phyloP scores from a whole-genome alignment of 2,329 filamentous ascomycete species.

The Aspergillus fijiensis region DNA sequence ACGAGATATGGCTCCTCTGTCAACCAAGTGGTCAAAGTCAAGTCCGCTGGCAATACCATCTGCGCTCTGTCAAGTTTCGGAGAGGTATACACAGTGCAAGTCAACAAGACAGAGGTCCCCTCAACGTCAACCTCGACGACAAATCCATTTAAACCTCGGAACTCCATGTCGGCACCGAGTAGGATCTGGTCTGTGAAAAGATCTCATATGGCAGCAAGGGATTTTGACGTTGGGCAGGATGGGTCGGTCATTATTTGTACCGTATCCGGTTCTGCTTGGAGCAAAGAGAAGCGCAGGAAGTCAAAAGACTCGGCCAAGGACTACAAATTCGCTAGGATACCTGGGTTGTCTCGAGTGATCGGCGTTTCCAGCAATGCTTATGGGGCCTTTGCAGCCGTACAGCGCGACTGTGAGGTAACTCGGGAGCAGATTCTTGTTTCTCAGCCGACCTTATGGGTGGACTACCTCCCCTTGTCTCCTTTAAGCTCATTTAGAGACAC shows the following conservation, averaged over 20 bases:
- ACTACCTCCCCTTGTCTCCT: conserved; percentile 68
- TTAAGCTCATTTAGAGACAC: conserved; percentile 60
- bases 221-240: conserved; percentile 86
- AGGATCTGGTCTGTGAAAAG: conserved; percentile 89
- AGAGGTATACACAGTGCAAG: conserved; percentile 81
- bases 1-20: conserved; percentile 64
- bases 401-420: conserved; percentile 80
- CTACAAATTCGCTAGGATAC: conserved; percentile 91
- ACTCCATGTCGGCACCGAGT: conserved; percentile 73
- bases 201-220: conserved; percentile 76
- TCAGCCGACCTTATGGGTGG: conserved; percentile 69
- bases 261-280: conserved; percentile 89
- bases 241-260: conserved; percentile 95
- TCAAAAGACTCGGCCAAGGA: conserved; percentile 80
- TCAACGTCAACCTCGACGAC: conserved; percentile 73
- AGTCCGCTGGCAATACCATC: conserved; percentile 85
- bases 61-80: conserved; percentile 81
- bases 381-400: conserved; percentile 83
- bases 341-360: conserved; percentile 80
- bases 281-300: conserved; percentile 76
- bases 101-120: conserved; percentile 66
- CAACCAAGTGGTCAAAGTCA: conserved; percentile 72
- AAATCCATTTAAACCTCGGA: conserved; percentile 85
- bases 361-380: conserved; percentile 84
- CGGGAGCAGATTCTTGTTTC: conserved; percentile 67